Conservation (phyloP, 306 rosid genomes). For the Medicago ruthenica region DNA sequence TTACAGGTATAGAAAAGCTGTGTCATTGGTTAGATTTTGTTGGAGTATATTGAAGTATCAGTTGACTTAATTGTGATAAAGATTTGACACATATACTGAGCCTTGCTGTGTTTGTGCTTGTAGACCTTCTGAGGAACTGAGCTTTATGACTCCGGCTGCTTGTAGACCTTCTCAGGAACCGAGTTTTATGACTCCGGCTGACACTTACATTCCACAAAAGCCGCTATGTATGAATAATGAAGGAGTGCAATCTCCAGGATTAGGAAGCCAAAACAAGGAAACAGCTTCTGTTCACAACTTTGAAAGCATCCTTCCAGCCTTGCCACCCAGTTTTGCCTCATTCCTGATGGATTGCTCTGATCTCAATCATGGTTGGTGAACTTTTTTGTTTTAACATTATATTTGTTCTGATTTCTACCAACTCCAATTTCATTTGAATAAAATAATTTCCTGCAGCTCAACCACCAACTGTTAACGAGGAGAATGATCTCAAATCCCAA, state of each 20-base stretch:
- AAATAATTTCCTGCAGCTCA: conserved; percentile 55
- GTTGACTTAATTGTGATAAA: conserved; percentile 31
- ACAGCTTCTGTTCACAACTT: conserved; percentile 41
- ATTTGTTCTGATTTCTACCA: conserved; percentile 34
- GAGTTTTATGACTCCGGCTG: conserved; percentile 51
- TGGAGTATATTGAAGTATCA: conserved; percentile 16
- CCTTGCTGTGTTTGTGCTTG: conserved; percentile 46
- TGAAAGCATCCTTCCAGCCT: conserved; percentile 55
- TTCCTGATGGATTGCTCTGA: conserved; percentile 57
- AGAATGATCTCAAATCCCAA: conserved; percentile 65
- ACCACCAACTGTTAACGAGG: conserved; percentile 52
- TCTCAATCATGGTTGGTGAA: conserved; percentile 57
- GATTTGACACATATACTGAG: conserved; percentile 33
- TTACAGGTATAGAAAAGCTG: conserved; percentile 48
- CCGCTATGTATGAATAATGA: conserved; percentile 51
- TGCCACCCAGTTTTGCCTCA: conserved; percentile 86
- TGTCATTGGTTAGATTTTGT: conserved; percentile 26
- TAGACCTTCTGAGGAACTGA: conserved; percentile 61
- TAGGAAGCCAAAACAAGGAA: conserved; percentile 48
- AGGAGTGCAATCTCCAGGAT: conserved; percentile 47
- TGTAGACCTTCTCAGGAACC: conserved; percentile 62
- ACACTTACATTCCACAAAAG: conserved; percentile 61
- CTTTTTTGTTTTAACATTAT: conserved; percentile 5
- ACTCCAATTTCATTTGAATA: conserved; percentile 41
- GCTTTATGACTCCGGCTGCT: conserved; percentile 51